A percentile compares a stretch with the other conserved stretches of the same genome.
Conservation (phyloP, 2,329 filamentous ascomycete species). For the Aureobasidium namibiae region DNA sequence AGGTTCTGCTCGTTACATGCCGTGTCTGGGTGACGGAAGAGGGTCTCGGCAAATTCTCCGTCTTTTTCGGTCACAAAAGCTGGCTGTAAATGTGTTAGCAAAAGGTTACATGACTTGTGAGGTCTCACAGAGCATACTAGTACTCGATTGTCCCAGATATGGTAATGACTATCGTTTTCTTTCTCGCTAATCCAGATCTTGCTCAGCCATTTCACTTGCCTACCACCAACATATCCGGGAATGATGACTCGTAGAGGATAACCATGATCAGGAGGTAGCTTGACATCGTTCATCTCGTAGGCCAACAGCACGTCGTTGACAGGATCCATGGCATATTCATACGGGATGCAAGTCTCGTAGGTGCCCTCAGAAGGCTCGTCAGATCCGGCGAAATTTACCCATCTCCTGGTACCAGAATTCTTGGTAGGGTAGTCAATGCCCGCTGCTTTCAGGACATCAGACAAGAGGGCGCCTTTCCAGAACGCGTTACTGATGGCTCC, state of each 20-base stretch:
- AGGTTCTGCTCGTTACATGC: constrained; percentile 42
- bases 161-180: constrained; percentile 37
- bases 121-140: constrained; percentile 16
- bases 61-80: constrained; percentile 42
- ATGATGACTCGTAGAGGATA: constrained; percentile 36
- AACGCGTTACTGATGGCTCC: constrained; percentile 42
- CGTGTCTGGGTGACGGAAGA: constrained; percentile 43
- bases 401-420: constrained; percentile 24
- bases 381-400: constrained; percentile 44
- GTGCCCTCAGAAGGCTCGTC: constrained; percentile 41
- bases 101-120: rapidly evolving
- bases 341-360: constrained; percentile 41
- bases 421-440: constrained; percentile 25
- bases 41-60: constrained; percentile 37
- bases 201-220: constrained; percentile 36
- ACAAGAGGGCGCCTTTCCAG: constrained; percentile 41
- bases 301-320: constrained; percentile 46
- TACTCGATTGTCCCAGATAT: constrained; percentile 44
- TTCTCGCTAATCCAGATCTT: constrained; percentile 33
- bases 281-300: constrained; percentile 41
- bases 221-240: constrained; percentile 35
- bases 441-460: constrained; percentile 37
- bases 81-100: constrained; percentile 22
- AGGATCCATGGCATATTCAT: constrained; percentile 42
- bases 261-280: constrained; percentile 35